Conservation (phyloP, 2,329 filamentous ascomycete genomes). For the Diaporthe capsici region DNA sequence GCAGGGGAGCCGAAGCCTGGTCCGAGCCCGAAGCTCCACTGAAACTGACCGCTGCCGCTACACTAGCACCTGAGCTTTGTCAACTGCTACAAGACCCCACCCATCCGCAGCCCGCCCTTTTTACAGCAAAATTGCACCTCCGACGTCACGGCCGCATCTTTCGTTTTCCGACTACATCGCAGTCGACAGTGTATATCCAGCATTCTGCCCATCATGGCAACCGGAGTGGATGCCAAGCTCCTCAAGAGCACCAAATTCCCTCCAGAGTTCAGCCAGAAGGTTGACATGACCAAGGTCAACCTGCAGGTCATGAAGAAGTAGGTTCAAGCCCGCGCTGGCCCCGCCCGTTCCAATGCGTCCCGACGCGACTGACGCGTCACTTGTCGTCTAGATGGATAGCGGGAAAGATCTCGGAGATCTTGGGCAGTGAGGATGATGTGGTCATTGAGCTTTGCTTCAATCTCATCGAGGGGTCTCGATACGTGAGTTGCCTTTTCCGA, state of each 20-base stretch:
- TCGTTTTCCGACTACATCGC: slow-evolving; percentile 19
- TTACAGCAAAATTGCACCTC: slow-evolving; percentile 39
- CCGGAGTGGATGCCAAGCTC: slow-evolving; percentile 89
- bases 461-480: slow-evolving; percentile 79
- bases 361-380: slow-evolving; percentile 37
- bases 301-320: slow-evolving; percentile 98
- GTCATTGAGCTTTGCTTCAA: slow-evolving; percentile 87
- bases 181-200: slow-evolving; percentile 29
- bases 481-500: slow-evolving; percentile 68
- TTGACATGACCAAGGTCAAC: slow-evolving; percentile 98
- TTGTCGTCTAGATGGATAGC: slow-evolving; percentile 86
- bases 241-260: slow-evolving; percentile 94
- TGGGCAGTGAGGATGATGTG: slow-evolving; percentile 95
- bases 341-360: not conserved
- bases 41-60: slow-evolving; percentile 19
- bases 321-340: slow-evolving; percentile 51
- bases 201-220: slow-evolving; percentile 72
- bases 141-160: slow-evolving; percentile 42
- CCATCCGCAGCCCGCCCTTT: slow-evolving; percentile 21
- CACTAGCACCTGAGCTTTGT: slow-evolving; percentile 13
- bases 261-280: slow-evolving; percentile 92
- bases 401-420: slow-evolving; percentile 85
- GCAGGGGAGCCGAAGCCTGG: slow-evolving; percentile 37
- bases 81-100: slow-evolving; percentile 26
- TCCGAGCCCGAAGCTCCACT: slow-evolving; percentile 32